Percentiles rank a stretch among this genome's conserved stretches.
Evolutionary conservation across 2,329 filamentous ascomycete species (phyloP).

Genomic region (Phaeosphaeria sp.): DNA sequence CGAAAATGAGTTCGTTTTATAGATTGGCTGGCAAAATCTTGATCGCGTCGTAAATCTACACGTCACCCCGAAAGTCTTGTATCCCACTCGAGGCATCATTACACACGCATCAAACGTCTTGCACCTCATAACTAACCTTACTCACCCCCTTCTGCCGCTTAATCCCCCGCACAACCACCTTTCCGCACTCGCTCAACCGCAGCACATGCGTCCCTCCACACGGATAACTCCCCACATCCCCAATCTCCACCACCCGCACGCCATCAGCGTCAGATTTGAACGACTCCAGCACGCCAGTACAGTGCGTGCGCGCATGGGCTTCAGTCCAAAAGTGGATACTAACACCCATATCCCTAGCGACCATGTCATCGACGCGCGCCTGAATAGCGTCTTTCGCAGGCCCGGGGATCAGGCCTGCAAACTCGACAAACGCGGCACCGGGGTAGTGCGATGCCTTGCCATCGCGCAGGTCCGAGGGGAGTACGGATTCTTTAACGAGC

Average conservation of each 20-base stretch:
- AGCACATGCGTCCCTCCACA: slow-evolving; percentile 78
- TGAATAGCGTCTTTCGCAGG: slow-evolving; percentile 61
- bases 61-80: too few relatives aligned
- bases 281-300: slow-evolving; percentile 49
- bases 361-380: slow-evolving; percentile 63
- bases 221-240: slow-evolving; percentile 72
- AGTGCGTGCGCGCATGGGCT: slow-evolving; percentile 59
- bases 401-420: slow-evolving; percentile 68
- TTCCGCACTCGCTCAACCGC: slow-evolving; percentile 64
- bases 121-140: slow-evolving; percentile 58
- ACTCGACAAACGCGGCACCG: slow-evolving; percentile 71
- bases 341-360: too few relatives aligned
- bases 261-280: slow-evolving; percentile 42
- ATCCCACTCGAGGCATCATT: too few relatives aligned
- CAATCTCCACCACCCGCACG: slow-evolving; percentile 71
- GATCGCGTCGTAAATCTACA: not conserved
- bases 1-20: not conserved
- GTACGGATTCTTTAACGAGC: slow-evolving; percentile 56
- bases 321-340: slow-evolving; percentile 73
- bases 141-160: slow-evolving; percentile 68
- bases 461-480: slow-evolving; percentile 61
- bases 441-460: slow-evolving; percentile 76
- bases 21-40: not conserved
- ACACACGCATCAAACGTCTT: slow-evolving; percentile 30
- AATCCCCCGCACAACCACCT: slow-evolving; percentile 71